phyloP scores from a whole-genome alignment of 495 filamentous ascomycete species.

The Acidiella bohemica region DNA sequence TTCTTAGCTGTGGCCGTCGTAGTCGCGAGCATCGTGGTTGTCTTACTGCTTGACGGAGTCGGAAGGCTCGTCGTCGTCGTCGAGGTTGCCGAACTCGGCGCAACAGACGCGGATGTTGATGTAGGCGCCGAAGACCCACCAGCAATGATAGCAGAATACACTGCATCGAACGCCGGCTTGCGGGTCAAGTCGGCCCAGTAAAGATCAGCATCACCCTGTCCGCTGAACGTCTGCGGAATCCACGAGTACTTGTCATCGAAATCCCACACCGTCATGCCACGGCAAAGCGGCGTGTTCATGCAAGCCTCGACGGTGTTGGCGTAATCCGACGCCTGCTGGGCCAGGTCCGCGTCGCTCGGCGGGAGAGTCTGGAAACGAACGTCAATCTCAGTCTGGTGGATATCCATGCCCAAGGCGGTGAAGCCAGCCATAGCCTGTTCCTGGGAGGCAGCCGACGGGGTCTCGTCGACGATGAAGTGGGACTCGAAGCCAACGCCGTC shows the following conservation, averaged over 20 bases:
- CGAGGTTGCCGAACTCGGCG: too few relatives aligned
- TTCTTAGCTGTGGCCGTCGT: too few relatives aligned
- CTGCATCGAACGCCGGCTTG: neutral
- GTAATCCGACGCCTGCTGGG: slow-evolving; percentile 47
- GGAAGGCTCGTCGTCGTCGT: too few relatives aligned
- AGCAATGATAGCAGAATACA: slow-evolving; percentile 1
- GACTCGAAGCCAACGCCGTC: slow-evolving; percentile 47
- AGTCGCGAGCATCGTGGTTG: too few relatives aligned
- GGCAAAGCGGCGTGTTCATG: slow-evolving; percentile 40
- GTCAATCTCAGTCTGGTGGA: slow-evolving; percentile 51
- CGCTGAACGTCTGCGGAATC: slow-evolving; percentile 21
- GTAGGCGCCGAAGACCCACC: too few relatives aligned
- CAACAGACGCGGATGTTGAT: too few relatives aligned
- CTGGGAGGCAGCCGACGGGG: slow-evolving; percentile 31
- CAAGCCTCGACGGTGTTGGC: slow-evolving; percentile 43
- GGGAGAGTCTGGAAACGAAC: slow-evolving; percentile 31
- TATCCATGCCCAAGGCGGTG: slow-evolving; percentile 37
- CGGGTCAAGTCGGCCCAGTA: slow-evolving; percentile 2
- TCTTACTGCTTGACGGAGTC: too few relatives aligned
- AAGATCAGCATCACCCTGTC: slow-evolving; percentile 18
- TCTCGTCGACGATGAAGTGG: slow-evolving; percentile 41
- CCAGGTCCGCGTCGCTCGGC: slow-evolving; percentile 31
- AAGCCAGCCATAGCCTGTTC: slow-evolving; percentile 31
- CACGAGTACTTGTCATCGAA: slow-evolving; percentile 37
- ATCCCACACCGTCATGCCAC: slow-evolving; percentile 54